These are phyloP conservation scores for Cyclaneusma minus DNA, from an alignment of 2,329 filamentous ascomycete species.

Conservation along the genomic window DNA sequence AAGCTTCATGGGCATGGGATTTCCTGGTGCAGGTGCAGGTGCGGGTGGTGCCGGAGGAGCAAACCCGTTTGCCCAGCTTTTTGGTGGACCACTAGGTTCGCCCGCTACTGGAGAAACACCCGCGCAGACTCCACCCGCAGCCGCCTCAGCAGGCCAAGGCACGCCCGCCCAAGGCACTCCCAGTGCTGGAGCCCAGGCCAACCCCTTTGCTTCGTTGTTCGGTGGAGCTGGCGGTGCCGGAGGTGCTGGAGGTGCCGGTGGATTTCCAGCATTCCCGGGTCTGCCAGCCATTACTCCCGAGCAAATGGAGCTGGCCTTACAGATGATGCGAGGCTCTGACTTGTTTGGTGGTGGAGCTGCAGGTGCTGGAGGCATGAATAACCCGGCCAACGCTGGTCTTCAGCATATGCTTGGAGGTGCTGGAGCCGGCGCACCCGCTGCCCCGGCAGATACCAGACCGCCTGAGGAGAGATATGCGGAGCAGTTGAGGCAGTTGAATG, in stretches of 20 bases:
- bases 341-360: conserved; percentile 27
- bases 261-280: conserved; percentile 23
- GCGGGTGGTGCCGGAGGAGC: conserved; percentile 18
- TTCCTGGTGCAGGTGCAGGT: conserved; percentile 17
- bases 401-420: conserved; percentile 3
- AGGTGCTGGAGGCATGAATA: conserved; percentile 11
- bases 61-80: conserved; percentile 49
- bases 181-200: conserved; percentile 23
- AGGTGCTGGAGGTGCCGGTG: conserved; percentile 19
- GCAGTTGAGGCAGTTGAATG: conserved; percentile 84
- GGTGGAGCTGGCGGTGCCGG: conserved; percentile 22
- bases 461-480: conserved; percentile 88
- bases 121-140: conserved; percentile 10
- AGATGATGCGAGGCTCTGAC: conserved; percentile 19
- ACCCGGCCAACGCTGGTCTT: not conserved
- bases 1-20: conserved; percentile 20
- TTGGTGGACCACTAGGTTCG: conserved; percentile 21
- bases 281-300: conserved; percentile 37
- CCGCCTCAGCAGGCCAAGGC: conserved; percentile 15
- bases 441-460: conserved; percentile 66
- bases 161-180: conserved; percentile 17
- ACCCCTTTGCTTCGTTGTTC: conserved; percentile 57
- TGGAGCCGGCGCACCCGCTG: conserved; percentile 24
- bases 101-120: conserved; percentile 12
- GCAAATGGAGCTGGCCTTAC: conserved; percentile 36